Evolutionary conservation across 495 filamentous ascomycete species (phyloP), one percentile per base, ranked within the genome.

Genomic region (Penicillium goetzii): DNA sequence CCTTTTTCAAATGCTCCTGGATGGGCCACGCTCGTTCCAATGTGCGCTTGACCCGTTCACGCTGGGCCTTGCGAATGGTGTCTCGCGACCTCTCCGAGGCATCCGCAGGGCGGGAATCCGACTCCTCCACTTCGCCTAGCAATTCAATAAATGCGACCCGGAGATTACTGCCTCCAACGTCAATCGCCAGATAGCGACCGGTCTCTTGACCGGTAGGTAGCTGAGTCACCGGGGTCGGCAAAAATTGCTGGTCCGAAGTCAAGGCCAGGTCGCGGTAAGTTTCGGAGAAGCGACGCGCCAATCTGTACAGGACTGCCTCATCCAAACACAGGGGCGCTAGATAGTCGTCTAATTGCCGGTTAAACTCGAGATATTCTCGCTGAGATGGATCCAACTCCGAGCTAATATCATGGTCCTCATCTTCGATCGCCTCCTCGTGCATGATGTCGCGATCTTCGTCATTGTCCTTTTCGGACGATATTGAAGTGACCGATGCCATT

Each of bases 161-260:
- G 23, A 95, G 77, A 63, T 95, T 95, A 21, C 88, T 91, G 19
- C 91, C 91, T 33, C 91, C 91, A 43, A 93, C 89, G 74, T 93
- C 90, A 61, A 92, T 91, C 12, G 89, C 89, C 7, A 93, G 78
- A 68, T 87, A 92, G 33, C 86, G 89, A 63, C 90, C 90, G 6
- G 78, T 84, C 62, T 88, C 88, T 43, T 84, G 74, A 11, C 85
- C 86, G 0, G 73, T 82, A 1, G 90, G 90, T 34, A 90, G 78
- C 60, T 87, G 85, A 34, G 89, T 91, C 60, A 95, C 88, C 3
- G 91, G 91, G 3, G 91, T 95, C 3, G 90, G 84, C 32, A 95
- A 78, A 60, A 93, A 93, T 70, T 93, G 90, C 49, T 90, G 78
- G 36, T 82, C 69, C 7, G 89, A 91, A 10, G 85, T 79, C 59